Evolutionary conservation across 768 basidiomycete species (phyloP), one percentile per base, ranked within the genome.

Genomic region (Candolleomyces eurysporus): DNA sequence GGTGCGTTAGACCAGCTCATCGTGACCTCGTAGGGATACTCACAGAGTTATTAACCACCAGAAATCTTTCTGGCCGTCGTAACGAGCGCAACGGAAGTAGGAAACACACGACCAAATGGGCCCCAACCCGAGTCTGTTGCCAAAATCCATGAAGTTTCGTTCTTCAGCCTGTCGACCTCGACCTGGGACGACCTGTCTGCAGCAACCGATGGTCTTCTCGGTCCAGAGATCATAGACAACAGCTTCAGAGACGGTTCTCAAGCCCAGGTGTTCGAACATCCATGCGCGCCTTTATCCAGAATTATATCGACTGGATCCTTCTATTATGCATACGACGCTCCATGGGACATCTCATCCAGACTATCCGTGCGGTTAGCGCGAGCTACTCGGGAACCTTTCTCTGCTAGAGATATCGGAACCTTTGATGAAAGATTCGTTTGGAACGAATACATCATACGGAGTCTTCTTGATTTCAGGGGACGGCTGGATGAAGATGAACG

Each of bases 271-370:
- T 87, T 89, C 69, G 94, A 96, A 67, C 94, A 98, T 68, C 97
- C 97, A 2, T 98, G 96, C 72, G 72, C 85, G 63, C 90, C 94
- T 0, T 83, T 98, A 68, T 89, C 86, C 51, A 97, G 96, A 74
- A 94, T 98, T 59, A 77, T 99, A 4, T 90, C 92, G 32, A 90
- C 90, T 22, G 95, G 95, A 5, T 87, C 90, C 1, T 99, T 99
- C 76, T 99, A 98, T 75, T 97, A 92, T 69, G 89, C 97, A 2
- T 69, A 88, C 30, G 87, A 88, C 67, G 84, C 90, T 0, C 79
- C 83, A 7, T 98, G 96, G 93, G 96, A 98, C 73, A 77, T 98
- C 32, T 94, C 94, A 4, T 89, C 92, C 1, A 79, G 96, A 49
- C 79, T 98, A 43, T 78, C 88, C 16, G 82, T 86, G 39, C 84